These are phyloP conservation scores for Boletus pseudo-olivaceus DNA, from an alignment of 768 basidiomycete species.

Conservation along the genomic window DNA sequence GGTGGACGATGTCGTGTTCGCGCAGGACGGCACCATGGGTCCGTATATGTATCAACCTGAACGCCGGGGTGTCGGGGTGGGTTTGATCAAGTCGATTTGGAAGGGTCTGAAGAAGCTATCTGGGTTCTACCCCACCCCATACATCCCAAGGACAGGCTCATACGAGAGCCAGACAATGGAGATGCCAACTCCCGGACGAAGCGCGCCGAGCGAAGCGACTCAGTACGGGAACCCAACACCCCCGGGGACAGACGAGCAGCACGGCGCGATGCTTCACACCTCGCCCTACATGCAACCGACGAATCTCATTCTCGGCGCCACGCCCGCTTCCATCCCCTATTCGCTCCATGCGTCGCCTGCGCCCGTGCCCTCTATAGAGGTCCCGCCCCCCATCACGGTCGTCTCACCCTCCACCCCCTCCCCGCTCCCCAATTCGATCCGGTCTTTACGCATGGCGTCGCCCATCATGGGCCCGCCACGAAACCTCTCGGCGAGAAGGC, in stretches of 20 bases:
- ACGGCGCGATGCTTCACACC: conserved; percentile 12
- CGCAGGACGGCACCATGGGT: background rate
- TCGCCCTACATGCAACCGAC: conserved; percentile 12
- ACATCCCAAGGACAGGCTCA: background rate
- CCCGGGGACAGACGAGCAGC: conserved; percentile 20
- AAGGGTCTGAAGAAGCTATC: conserved; percentile 32
- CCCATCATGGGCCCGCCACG: background rate
- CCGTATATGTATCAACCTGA: conserved; percentile 7
- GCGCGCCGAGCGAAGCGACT: conserved; percentile 3
- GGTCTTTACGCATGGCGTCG: background rate
- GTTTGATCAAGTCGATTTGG: conserved; percentile 31
- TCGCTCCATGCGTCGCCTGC: conserved; percentile 5
- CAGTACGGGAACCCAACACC: conserved; percentile 17
- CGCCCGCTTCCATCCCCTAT: background rate
- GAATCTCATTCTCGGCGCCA: background rate
- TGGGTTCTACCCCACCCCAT: conserved; percentile 6
- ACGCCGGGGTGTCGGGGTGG: conserved; percentile 4
- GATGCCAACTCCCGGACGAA: background rate
- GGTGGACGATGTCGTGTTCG: conserved; percentile 18
- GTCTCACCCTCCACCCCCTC: conserved; percentile 15
- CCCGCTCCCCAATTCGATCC: conserved; percentile 1
- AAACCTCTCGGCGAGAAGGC: background rate
- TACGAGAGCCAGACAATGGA: conserved; percentile 2
- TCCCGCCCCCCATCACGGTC: conserved; percentile 11
- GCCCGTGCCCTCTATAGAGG: background rate